Percentiles rank a stretch among this genome's conserved stretches.
These are phyloP conservation scores for Carex scoparia DNA, from an alignment of 176 grass and related monocot genomes.

Conservation along the genomic window DNA sequence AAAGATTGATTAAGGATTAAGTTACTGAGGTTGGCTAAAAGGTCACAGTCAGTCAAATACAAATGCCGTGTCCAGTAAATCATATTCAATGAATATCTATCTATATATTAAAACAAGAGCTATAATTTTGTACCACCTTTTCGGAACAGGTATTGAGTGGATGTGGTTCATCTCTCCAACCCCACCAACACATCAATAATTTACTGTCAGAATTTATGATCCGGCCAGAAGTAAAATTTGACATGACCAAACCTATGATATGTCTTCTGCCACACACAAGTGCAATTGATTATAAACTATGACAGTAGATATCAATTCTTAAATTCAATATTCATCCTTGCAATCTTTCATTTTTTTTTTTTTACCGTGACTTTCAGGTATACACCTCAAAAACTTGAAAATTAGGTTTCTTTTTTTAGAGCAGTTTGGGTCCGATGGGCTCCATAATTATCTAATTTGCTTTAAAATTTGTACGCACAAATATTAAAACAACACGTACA, in stretches of 20 bases:
- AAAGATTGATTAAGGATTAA: background rate
- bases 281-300: background rate
- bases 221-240: background rate
- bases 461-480: no score
- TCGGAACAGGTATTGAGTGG: background rate
- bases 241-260: conserved; percentile 4
- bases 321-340: background rate
- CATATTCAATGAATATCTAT: background rate
- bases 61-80: no score
- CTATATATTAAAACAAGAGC: background rate
- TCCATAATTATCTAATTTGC: no score
- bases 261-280: background rate
- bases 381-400: no score
- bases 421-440: no score
- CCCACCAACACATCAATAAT: background rate
- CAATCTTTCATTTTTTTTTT: no score
- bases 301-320: background rate
- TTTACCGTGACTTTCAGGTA: no score
- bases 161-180: background rate
- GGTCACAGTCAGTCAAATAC: no score
- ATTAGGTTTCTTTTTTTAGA: no score
- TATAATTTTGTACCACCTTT: background rate
- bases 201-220: conserved; percentile 12
- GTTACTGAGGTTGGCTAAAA: background rate
- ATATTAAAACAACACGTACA: no score